Evolutionary conservation across 352 stramenopile genomes (phyloP).

Genomic region (Halophytophthora polymorphica): DNA sequence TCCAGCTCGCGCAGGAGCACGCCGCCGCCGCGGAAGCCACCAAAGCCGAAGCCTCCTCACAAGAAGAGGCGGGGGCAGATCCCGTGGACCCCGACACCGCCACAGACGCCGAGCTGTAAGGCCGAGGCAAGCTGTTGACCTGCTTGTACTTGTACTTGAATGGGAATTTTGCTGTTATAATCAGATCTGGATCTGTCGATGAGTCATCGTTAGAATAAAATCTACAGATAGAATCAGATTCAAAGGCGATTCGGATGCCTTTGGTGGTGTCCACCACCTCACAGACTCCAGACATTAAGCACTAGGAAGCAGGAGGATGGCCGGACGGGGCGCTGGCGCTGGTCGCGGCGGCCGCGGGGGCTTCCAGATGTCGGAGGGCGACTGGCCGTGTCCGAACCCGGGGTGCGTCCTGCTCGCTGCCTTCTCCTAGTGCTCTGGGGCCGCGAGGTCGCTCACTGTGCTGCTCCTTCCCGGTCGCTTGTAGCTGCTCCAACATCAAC

Average conservation of each 20-base stretch:
- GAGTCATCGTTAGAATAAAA: too few relatives aligned
- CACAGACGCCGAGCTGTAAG: constrained; percentile 8
- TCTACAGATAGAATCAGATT: constrained; percentile 16
- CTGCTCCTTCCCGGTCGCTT: constrained; percentile 1
- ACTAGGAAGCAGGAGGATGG: constrained; percentile 19
- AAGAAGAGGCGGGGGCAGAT: constrained; percentile 3
- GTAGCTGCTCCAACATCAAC: constrained; percentile 81
- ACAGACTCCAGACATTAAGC: background rate
- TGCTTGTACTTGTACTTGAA: background rate
- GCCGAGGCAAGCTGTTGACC: constrained; percentile 7
- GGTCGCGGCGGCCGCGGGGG: constrained; percentile 34
- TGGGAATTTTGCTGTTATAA: constrained; percentile 25
- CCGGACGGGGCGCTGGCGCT: constrained; percentile 29
- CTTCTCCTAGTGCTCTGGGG: background rate
- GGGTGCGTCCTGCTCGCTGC: constrained; percentile 28
- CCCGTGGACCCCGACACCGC: constrained; percentile 12
- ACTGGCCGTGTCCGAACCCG: constrained; percentile 83
- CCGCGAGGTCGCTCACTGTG: constrained; percentile 1
- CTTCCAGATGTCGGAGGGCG: constrained; percentile 61
- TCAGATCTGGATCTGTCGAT: constrained; percentile 27
- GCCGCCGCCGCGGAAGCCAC: constrained; percentile 2
- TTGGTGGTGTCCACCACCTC: background rate
- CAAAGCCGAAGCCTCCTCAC: background rate
- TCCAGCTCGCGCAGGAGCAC: constrained; percentile 63
- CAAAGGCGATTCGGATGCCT: too few relatives aligned